phyloP scores from a whole-genome alignment of 768 basidiomycete species.

The Rhodocollybia butyracea region DNA sequence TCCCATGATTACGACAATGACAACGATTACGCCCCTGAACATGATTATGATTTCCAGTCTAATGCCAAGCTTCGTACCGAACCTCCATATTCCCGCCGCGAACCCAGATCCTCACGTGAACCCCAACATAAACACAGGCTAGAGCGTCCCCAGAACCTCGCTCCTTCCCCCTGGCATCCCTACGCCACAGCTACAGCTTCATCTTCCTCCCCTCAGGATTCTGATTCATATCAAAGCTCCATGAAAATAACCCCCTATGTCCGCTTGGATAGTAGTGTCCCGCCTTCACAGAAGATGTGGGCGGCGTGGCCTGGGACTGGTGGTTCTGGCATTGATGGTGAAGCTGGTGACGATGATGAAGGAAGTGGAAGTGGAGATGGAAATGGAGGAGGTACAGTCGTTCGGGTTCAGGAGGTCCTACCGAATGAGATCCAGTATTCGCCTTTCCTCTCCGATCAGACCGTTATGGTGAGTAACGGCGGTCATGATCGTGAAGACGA shows the following conservation, averaged over 20 bases:
- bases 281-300: slow-evolving; percentile 48
- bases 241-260: slow-evolving; percentile 28
- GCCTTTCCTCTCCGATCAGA: slow-evolving; percentile 34
- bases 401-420: slow-evolving; percentile 44
- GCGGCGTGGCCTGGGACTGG: too few relatives aligned
- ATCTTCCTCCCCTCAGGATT: too few relatives aligned
- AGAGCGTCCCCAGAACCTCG: too few relatives aligned
- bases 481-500: too few relatives aligned
- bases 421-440: slow-evolving; percentile 47
- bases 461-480: slow-evolving; percentile 2
- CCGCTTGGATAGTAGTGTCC: slow-evolving; percentile 35
- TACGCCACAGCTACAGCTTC: slow-evolving; percentile 36
- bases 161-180: slow-evolving; percentile 42
- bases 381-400: too few relatives aligned
- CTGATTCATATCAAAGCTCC: slow-evolving; percentile 32
- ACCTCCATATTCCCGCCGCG: slow-evolving; percentile 11
- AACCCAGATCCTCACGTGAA: slow-evolving; percentile 19
- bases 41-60: slow-evolving; percentile 17
- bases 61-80: slow-evolving; percentile 38
- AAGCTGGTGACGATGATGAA: too few relatives aligned
- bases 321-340: too few relatives aligned
- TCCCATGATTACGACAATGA: too few relatives aligned
- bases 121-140: too few relatives aligned
- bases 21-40: too few relatives aligned
- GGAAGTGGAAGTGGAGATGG: too few relatives aligned